phyloP scores from a whole-genome alignment of 106 monocot species.

The Agapanthus africanus region DNA sequence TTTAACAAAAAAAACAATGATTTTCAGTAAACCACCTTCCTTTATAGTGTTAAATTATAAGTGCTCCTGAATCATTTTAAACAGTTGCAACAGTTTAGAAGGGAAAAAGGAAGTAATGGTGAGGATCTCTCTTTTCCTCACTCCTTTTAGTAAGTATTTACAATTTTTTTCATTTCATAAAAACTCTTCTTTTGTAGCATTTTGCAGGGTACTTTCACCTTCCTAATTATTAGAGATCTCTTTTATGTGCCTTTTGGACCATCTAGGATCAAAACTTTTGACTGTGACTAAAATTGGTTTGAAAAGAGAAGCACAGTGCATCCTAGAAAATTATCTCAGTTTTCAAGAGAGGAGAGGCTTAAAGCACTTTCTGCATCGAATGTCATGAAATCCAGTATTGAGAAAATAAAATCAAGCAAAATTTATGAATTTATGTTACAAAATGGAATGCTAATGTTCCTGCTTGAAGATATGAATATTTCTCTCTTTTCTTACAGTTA shows the following conservation, averaged over 20 bases:
- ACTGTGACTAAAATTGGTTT: slow-evolving; percentile 35
- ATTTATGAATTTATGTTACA: no score
- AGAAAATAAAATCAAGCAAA: no score
- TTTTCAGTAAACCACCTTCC: background rate
- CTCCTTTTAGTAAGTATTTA: background rate
- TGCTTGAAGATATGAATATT: no score
- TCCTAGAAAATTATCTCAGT: slow-evolving; percentile 9
- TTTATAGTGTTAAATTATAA: background rate
- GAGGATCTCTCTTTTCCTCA: background rate
- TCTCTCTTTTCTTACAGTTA: no score
- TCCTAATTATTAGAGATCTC: slow-evolving; percentile 59
- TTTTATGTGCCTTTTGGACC: slow-evolving; percentile 60
- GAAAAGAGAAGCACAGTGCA: slow-evolving; percentile 18
- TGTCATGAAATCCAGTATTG: no score
- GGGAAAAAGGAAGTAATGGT: no score
- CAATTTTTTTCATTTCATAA: slow-evolving; percentile 16
- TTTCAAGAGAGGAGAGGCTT: background rate
- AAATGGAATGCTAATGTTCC: no score
- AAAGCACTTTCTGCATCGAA: no score
- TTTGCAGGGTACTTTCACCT: slow-evolving; percentile 27
- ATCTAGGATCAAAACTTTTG: slow-evolving; percentile 50
- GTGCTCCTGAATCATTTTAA: background rate
- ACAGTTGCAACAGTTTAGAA: no score
- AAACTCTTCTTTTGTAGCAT: slow-evolving; percentile 55
- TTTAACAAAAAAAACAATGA: no score